Percentiles rank a stretch among this genome's conserved stretches.
phyloP scores from a whole-genome alignment of 495 filamentous ascomycete species.

The Lasiosphaeria hispida region DNA sequence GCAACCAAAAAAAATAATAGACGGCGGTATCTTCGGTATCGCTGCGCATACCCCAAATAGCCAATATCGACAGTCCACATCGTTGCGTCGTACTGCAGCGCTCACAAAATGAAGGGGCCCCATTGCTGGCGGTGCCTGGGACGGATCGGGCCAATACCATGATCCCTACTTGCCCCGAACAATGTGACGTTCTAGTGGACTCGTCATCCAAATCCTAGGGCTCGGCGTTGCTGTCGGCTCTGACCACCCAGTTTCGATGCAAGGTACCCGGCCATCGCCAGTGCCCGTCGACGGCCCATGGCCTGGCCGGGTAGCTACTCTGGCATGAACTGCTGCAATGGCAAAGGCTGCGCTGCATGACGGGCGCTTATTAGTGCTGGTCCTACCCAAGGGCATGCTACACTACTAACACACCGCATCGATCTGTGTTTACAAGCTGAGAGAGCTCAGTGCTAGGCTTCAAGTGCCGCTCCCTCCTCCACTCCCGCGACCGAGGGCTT shows the following conservation, averaged over 20 bases:
- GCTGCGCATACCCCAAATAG: slow-evolving; percentile 23
- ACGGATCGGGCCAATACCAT: slow-evolving; percentile 23
- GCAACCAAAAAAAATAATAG: not conserved
- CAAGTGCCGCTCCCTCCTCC: slow-evolving; percentile 3
- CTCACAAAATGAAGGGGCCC: slow-evolving; percentile 27
- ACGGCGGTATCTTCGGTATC: slow-evolving; percentile 20
- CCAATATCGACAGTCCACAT: slow-evolving; percentile 29
- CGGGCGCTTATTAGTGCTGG: slow-evolving; percentile 13
- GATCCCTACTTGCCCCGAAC: slow-evolving; percentile 3
- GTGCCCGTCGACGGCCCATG: not conserved
- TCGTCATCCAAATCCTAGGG: slow-evolving; percentile 18
- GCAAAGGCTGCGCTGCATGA: not conserved
- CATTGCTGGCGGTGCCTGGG: not conserved
- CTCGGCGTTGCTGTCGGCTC: slow-evolving; percentile 9
- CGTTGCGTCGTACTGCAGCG: slow-evolving; percentile 27
- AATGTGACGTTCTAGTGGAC: slow-evolving; percentile 19
- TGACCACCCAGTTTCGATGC: slow-evolving; percentile 16
- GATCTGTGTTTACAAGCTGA: not conserved
- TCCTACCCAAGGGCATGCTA: not conserved
- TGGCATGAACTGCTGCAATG: not conserved
- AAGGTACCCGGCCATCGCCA: slow-evolving; percentile 31
- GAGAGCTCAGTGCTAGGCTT: not conserved
- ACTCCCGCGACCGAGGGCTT: slow-evolving; percentile 1
- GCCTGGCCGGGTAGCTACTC: not conserved
- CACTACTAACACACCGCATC: not conserved